Conservation (phyloP, 169 alveolate species). For the Besnoitia besnoiti region DNA sequence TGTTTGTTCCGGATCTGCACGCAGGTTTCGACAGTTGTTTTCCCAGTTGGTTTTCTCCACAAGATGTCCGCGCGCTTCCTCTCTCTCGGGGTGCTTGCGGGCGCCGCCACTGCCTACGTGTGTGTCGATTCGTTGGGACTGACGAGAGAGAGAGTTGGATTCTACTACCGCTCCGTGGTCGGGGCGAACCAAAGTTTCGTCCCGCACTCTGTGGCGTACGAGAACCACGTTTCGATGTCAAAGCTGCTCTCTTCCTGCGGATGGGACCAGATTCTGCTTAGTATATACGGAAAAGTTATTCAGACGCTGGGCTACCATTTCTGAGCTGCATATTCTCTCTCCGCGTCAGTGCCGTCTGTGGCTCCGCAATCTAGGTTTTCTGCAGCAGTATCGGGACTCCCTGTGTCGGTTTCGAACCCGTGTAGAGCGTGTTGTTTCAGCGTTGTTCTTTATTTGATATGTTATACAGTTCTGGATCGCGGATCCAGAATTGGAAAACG, state of each 20-base stretch:
- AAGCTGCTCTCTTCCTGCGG: background rate
- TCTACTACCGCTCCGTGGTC: background rate
- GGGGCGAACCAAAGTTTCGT: slow-evolving; percentile 15
- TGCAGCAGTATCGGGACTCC: no score
- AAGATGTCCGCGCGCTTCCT: background rate
- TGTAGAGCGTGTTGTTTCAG: no score
- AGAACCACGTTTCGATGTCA: slow-evolving; percentile 5
- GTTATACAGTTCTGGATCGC: no score
- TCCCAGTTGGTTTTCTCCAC: no score
- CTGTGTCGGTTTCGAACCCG: no score
- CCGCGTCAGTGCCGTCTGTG: background rate
- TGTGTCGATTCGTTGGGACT: background rate
- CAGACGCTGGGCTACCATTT: background rate
- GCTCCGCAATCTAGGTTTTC: background rate
- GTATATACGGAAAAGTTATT: background rate
- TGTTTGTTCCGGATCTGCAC: no score
- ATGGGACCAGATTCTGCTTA: background rate
- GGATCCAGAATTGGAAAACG: no score
- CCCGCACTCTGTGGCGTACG: slow-evolving; percentile 28
- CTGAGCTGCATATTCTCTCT: background rate
- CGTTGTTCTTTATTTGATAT: no score
- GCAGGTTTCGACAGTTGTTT: no score
- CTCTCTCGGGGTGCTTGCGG: background rate
- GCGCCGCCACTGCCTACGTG: background rate
- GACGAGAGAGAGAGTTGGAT: background rate